A percentile compares a stretch with the other conserved stretches of the same genome.
These are phyloP conservation scores for Tolypocladium sp. DNA, from an alignment of 2,329 filamentous ascomycete species.

Conservation along the genomic window DNA sequence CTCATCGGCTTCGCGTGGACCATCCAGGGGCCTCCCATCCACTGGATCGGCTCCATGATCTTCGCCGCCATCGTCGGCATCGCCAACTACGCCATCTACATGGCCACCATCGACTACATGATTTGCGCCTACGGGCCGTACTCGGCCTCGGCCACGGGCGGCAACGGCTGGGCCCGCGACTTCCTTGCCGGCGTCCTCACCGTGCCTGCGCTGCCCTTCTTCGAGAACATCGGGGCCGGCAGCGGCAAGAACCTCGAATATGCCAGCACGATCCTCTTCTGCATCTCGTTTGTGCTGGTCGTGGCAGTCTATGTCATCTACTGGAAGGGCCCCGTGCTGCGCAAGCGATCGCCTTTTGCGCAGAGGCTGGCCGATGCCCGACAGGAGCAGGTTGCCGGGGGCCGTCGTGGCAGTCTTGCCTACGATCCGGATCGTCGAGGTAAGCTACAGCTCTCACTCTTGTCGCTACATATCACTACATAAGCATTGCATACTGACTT, in stretches of 20 bases:
- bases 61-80: conserved; percentile 60
- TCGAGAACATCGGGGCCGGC: conserved; percentile 41
- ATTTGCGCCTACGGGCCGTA: conserved; percentile 66
- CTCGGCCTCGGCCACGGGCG: conserved; percentile 65
- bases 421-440: conserved; percentile 16
- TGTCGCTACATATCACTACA: neutral
- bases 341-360: conserved; percentile 54
- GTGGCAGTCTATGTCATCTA: conserved; percentile 58
- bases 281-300: conserved; percentile 52
- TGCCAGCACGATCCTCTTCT: conserved; percentile 55
- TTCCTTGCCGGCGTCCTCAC: conserved; percentile 65
- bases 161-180: conserved; percentile 66
- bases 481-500: neutral
- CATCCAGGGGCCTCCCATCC: conserved; percentile 50
- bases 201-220: conserved; percentile 57
- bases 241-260: conserved; percentile 45
- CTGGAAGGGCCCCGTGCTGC: conserved; percentile 51
- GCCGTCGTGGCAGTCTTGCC: conserved; percentile 17
- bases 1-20: conserved; percentile 65
- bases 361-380: conserved; percentile 45
- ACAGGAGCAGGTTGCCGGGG: conserved; percentile 16
- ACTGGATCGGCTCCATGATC: conserved; percentile 61
- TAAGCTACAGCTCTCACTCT: conserved; percentile 10
- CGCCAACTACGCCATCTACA: conserved; percentile 66
- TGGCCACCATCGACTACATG: conserved; percentile 73